phyloP scores from a whole-genome alignment of 169 alveolate genomes.

The Eimeria maxima region DNA sequence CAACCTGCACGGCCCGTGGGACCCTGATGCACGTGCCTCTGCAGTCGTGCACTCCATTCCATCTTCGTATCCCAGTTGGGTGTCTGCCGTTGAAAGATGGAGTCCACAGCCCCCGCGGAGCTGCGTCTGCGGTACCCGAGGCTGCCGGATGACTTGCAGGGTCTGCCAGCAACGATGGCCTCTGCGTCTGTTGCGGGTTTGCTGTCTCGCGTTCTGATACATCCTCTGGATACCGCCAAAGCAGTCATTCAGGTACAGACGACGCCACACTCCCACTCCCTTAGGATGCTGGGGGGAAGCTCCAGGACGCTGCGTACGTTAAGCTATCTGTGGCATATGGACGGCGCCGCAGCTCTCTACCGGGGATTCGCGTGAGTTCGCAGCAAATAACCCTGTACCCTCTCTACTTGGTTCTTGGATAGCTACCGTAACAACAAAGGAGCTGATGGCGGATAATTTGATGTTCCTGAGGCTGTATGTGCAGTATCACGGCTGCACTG shows the following conservation, averaged over 20 bases:
- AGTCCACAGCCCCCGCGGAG: background rate
- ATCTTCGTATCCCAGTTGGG: background rate
- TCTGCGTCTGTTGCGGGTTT: constrained; percentile 79
- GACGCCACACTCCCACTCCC: background rate
- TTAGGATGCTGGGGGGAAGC: background rate
- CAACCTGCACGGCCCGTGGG: background rate
- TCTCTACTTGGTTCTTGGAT: background rate
- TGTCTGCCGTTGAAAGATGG: background rate
- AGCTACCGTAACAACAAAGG: background rate
- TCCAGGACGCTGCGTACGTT: constrained; percentile 60
- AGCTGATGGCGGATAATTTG: background rate
- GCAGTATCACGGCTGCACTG: constrained; percentile 76
- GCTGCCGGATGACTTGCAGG: constrained; percentile 42
- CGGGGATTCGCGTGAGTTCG: constrained; percentile 74
- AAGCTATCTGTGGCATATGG: background rate
- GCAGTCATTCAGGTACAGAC: constrained; percentile 81
- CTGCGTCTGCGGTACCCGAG: constrained; percentile 14
- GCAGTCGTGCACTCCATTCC: background rate
- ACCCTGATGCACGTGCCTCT: background rate
- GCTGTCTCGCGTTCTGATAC: constrained; percentile 38
- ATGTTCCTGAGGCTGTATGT: background rate
- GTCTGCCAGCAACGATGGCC: constrained; percentile 72
- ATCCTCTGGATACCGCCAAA: constrained; percentile 83
- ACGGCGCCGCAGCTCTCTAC: constrained; percentile 63
- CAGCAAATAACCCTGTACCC: background rate